Conservation (phyloP, 140 eudicot species). For the Anethum foeniculum region DNA sequence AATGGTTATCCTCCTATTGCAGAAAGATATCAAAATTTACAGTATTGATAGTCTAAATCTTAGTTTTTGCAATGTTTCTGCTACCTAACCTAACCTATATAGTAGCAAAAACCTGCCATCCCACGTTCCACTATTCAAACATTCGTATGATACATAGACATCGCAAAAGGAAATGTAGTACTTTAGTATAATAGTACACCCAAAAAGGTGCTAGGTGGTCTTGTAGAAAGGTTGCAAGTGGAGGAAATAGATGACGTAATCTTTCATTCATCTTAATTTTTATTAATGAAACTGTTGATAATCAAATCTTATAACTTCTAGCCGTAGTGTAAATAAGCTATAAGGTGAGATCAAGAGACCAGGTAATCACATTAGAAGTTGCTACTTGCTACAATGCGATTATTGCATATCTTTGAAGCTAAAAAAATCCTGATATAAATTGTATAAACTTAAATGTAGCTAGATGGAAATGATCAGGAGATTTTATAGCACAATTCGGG, state of each 20-base stretch:
- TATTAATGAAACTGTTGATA: background rate
- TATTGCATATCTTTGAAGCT: background rate
- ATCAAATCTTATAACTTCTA: background rate
- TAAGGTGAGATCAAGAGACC: background rate
- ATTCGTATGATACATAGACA: background rate
- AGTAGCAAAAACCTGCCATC: background rate
- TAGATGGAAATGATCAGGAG: background rate
- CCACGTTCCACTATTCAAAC: background rate
- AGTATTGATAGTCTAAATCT: background rate
- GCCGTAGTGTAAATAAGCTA: background rate
- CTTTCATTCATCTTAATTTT: background rate
- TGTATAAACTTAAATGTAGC: background rate
- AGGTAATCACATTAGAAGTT: background rate
- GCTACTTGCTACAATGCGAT: background rate
- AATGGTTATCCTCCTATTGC: constrained; percentile 43
- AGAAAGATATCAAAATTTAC: background rate
- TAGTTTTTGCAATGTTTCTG: background rate
- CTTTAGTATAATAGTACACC: background rate
- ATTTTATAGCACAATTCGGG: background rate
- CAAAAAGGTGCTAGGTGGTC: background rate
- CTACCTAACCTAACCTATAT: background rate
- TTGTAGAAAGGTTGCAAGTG: background rate
- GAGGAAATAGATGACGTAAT: background rate
- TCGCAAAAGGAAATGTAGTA: background rate
- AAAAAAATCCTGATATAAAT: background rate